phyloP scores from a whole-genome alignment of 345 rosid genomes.

The Syzygium jambos region DNA sequence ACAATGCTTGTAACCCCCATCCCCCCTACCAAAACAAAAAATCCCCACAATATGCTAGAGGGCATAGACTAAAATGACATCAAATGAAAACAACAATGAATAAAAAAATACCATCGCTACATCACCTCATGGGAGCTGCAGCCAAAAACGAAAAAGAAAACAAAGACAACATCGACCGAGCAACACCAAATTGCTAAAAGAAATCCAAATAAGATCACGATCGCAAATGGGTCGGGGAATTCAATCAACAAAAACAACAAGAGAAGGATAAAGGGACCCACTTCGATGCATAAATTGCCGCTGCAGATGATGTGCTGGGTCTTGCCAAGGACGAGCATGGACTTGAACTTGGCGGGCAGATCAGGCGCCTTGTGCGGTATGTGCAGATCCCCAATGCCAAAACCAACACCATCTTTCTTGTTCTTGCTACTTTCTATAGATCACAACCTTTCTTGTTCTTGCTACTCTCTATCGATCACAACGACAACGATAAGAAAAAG shows the following conservation, averaged over 20 bases:
- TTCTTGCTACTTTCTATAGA: background rate
- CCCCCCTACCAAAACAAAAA: background rate
- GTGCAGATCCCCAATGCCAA: constrained; percentile 83
- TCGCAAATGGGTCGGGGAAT: background rate
- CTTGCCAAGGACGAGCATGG: constrained; percentile 97
- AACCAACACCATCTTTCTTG: constrained; percentile 59
- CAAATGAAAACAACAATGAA: background rate
- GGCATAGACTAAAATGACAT: background rate
- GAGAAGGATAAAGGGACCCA: constrained; percentile 8
- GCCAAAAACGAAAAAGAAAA: background rate
- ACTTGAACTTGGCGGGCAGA: constrained; percentile 81
- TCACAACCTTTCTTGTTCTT: background rate
- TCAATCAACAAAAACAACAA: background rate
- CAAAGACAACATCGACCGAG: background rate
- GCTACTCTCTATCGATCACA: constrained; percentile 2
- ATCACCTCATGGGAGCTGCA: background rate
- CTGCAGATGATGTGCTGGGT: constrained; percentile 91
- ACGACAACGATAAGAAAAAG: background rate
- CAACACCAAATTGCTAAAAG: background rate
- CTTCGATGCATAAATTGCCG: constrained; percentile 85
- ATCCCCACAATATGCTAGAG: background rate
- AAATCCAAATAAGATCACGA: background rate
- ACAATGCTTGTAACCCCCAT: background rate
- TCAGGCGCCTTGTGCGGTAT: constrained; percentile 89
- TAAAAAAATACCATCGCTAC: background rate